phyloP scores from a whole-genome alignment of 192 early-diverging fungal genomes.

The Lunasporangiospora selenospora region DNA sequence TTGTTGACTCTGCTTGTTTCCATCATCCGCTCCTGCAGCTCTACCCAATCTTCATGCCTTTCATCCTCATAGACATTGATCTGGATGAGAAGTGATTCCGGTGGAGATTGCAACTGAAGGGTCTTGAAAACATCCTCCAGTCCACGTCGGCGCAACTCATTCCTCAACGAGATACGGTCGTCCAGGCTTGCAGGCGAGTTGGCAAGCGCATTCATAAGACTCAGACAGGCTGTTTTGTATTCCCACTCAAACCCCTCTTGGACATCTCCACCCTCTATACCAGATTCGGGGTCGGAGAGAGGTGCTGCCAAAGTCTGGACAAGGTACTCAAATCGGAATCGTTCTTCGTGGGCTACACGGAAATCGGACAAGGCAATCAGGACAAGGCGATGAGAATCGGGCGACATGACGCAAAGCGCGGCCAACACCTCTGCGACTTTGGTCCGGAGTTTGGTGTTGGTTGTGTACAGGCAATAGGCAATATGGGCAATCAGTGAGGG shows the following conservation, averaged over 20 bases:
- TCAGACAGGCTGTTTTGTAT: slow-evolving; percentile 49
- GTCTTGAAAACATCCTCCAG: slow-evolving; percentile 54
- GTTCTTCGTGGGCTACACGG: slow-evolving; percentile 52
- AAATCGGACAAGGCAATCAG: slow-evolving; percentile 56
- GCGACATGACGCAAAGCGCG: slow-evolving; percentile 53
- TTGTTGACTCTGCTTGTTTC: too few relatives aligned
- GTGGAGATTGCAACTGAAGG: slow-evolving; percentile 39
- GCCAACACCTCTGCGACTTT: slow-evolving; percentile 56
- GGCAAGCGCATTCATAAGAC: slow-evolving; percentile 55
- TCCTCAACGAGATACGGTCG: slow-evolving; percentile 48
- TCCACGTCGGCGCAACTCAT: slow-evolving; percentile 58
- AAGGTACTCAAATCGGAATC: slow-evolving; percentile 61
- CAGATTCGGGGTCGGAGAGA: slow-evolving; percentile 7
- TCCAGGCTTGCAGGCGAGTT: slow-evolving; percentile 51
- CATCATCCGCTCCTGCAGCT: slow-evolving; percentile 45
- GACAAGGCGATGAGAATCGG: slow-evolving; percentile 48
- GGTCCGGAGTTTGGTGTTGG: slow-evolving; percentile 50
- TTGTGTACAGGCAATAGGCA: slow-evolving; percentile 45
- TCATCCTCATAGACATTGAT: slow-evolving; percentile 52
- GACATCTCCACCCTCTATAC: not conserved
- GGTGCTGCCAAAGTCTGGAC: slow-evolving; percentile 42
- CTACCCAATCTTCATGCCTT: slow-evolving; percentile 50
- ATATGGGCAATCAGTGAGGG: slow-evolving; percentile 46
- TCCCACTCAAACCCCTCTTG: slow-evolving; percentile 49
- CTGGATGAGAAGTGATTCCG: slow-evolving; percentile 51